Base-by-base conservation (phyloP, 2,329 filamentous ascomycete species). In the Fonsecaea multimorphosa region DNA sequence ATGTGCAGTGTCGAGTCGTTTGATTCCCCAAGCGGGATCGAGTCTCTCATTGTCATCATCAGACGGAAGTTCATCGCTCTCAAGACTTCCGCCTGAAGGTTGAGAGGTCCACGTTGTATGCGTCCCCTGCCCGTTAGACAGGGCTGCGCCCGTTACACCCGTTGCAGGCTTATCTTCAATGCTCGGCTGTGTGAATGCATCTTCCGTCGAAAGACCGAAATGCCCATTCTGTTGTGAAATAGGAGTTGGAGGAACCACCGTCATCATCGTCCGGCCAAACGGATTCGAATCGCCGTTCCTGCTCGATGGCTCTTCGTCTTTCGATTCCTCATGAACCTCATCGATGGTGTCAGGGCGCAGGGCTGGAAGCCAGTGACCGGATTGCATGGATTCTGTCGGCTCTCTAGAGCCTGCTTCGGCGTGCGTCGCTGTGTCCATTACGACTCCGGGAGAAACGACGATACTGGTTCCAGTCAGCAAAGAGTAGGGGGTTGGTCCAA, bases 321-420 rank as follows among this genome's bases (percentile, higher is more conserved):
- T 34, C 36, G 36, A 29, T 44, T 61, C 51, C 31, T 36, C 32
- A 22, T 24, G 12, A 12, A 46, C 24, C 11, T 65, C 38, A 49
- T 70, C 66, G 60, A 73, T 64, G 49, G 72, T 68, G 27, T 85
- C 80, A 40, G 81, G 80, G 72, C 83, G 77, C 66, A 84, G 74
- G 22, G 85, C 84, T 52, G 85, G 84, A 78, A 87, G 84, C 85
- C 85, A 87, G 22, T 81, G 80, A 61, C 79, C 73, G 12, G 71
- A 56, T 56, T 70, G 66, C 61, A 58, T 34, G 51, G 65, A 56
- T 32, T 63, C 56, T 53, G 55, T 38, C 34, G 51, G n/a, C 9
- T 27, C 60, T 46, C 53, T 51, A 61, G 36, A 63, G 65, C 11
- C 53, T 40, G 58, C 14, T 46, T 64, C 38, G 22, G 22, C n/a